Evolutionary conservation across 2,329 filamentous ascomycete genomes (phyloP).

Genomic region (Nothopassalora personata): DNA sequence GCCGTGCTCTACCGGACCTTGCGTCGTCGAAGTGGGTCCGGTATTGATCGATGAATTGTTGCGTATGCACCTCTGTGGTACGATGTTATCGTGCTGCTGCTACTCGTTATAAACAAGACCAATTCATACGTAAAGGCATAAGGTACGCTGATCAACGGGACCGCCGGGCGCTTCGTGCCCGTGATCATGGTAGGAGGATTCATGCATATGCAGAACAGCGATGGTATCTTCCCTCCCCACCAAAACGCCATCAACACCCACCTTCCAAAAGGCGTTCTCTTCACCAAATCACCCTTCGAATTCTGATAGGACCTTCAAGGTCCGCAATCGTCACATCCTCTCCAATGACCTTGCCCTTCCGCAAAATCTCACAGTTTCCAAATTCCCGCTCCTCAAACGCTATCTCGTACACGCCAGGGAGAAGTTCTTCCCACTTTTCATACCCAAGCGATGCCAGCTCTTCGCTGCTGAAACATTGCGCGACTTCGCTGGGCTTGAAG

Average conservation of each 20-base stretch:
- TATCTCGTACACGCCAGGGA: conserved; percentile 42
- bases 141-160: too few species aligned
- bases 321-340: conserved; percentile 33
- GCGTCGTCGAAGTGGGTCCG: too few species aligned
- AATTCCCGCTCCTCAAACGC: conserved; percentile 42
- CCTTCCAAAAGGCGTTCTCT: too few species aligned
- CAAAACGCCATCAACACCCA: neutral
- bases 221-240: neutral
- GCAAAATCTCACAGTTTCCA: conserved; percentile 45
- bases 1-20: too few species aligned
- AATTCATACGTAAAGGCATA: too few species aligned
- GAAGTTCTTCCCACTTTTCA: conserved; percentile 42
- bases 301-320: conserved; percentile 43
- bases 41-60: too few species aligned
- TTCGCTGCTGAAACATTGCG: conserved; percentile 37
- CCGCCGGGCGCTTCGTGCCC: too few species aligned
- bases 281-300: conserved; percentile 27
- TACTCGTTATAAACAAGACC: too few species aligned
- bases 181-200: neutral
- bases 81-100: too few species aligned
- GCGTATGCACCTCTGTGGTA: too few species aligned
- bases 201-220: neutral
- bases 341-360: conserved; percentile 41
- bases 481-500: conserved; percentile 48
- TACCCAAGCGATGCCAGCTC: conserved; percentile 37